Evolutionary conservation across 2,329 filamentous ascomycete species (phyloP).

Genomic region (Albophoma yamanashiensis): DNA sequence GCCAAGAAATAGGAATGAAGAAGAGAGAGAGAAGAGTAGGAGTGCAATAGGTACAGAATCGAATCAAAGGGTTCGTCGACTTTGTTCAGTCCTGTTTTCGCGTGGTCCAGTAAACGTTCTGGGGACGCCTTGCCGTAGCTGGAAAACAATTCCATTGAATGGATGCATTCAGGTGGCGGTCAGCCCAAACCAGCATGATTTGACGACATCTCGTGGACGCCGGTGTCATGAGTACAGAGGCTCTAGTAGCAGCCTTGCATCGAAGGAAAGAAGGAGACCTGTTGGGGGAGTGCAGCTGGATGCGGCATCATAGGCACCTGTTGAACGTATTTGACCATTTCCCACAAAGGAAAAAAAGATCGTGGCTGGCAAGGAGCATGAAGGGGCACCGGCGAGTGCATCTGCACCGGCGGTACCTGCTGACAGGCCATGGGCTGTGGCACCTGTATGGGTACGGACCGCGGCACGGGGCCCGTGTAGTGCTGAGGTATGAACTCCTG

Average conservation of each 20-base stretch:
- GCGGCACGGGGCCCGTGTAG: conserved; percentile 28
- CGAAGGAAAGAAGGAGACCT: conserved; percentile 39
- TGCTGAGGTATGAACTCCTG: conserved; percentile 37
- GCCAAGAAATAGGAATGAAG: neutral
- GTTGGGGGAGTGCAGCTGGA: conserved; percentile 39
- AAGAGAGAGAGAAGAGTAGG: neutral
- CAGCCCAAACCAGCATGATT: neutral
- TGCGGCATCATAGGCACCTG: conserved; percentile 37
- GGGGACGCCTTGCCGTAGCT: neutral
- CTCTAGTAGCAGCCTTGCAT: conserved; percentile 38
- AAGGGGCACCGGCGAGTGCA: conserved; percentile 24
- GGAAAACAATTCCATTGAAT: neutral
- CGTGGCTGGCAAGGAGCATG: conserved; percentile 31
- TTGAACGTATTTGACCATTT: conserved; percentile 41
- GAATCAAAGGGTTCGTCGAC: conserved; percentile 3
- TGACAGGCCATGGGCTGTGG: conserved; percentile 19
- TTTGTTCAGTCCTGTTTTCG: neutral
- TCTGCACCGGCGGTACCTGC: conserved; percentile 13
- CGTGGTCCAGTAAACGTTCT: neutral
- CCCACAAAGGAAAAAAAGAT: conserved; percentile 39
- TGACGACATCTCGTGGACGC: neutral
- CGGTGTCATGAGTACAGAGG: neutral
- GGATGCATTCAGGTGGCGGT: neutral
- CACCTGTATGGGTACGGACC: conserved; percentile 9
- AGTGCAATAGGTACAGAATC: conserved; percentile 2